phyloP scores from a whole-genome alignment of 1,284 basidiomycete genomes.

The Ceratobasidium sp. region DNA sequence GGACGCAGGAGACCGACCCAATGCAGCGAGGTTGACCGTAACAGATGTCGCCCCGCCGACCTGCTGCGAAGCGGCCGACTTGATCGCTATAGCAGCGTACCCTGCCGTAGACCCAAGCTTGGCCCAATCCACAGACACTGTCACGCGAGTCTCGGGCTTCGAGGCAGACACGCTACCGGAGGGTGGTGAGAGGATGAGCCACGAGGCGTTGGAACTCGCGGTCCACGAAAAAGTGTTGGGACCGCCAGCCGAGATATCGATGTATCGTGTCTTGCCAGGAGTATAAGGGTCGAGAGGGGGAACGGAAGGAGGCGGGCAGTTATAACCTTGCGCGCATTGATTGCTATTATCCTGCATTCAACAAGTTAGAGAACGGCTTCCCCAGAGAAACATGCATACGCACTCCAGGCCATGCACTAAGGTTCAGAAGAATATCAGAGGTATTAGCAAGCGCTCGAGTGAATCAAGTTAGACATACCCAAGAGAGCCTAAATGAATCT shows the following conservation, averaged over 20 bases:
- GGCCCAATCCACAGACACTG: slow-evolving; percentile 72
- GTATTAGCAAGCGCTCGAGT: background rate
- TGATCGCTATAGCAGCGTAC: slow-evolving; percentile 62
- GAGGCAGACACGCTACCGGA: slow-evolving; percentile 66
- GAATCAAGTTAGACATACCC: slow-evolving; percentile 4
- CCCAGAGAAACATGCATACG: background rate
- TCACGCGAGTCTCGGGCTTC: slow-evolving; percentile 69
- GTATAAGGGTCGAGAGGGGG: slow-evolving; percentile 69
- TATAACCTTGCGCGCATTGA: slow-evolving; percentile 66
- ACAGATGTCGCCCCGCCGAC: slow-evolving; percentile 45
- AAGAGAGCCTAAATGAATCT: slow-evolving; percentile 8
- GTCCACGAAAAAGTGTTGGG: slow-evolving; percentile 71
- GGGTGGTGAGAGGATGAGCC: slow-evolving; percentile 66
- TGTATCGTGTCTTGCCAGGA: slow-evolving; percentile 66
- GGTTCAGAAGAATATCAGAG: background rate
- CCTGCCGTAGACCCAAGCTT: slow-evolving; percentile 63
- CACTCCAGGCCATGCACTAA: slow-evolving; percentile 55
- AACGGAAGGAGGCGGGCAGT: slow-evolving; percentile 65
- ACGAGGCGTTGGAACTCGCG: slow-evolving; percentile 65
- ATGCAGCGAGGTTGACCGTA: slow-evolving; percentile 31
- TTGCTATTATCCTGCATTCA: slow-evolving; percentile 52
- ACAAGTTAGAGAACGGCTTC: background rate
- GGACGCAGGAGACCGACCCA: slow-evolving; percentile 25
- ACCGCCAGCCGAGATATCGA: slow-evolving; percentile 74
- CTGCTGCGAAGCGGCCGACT: slow-evolving; percentile 65